Percentiles rank a stretch among this genome's conserved stretches.
These are phyloP conservation scores for Malus domestica DNA, from an alignment of 306 rosid species.

Conservation along the genomic window ASM211411v1 NC_041799.1:13724001-13724500, in stretches of 20 bases:
- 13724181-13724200: constrained; percentile 38
- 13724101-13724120: constrained; percentile 11
- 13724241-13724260: constrained; percentile 63
- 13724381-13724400: constrained; percentile 36
- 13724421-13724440: constrained; percentile 62
- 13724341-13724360: background rate
- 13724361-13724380: constrained; percentile 6
- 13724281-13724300: constrained; percentile 25
- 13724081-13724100: constrained; percentile 6
- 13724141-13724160: constrained; percentile 67
- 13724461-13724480: constrained; percentile 36
- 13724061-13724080: constrained; percentile 30
- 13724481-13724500: constrained; percentile 35
- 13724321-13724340: constrained; percentile 44
- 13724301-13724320: constrained; percentile 12
- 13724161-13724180: constrained; percentile 86
- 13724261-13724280: constrained; percentile 52
- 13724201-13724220: constrained; percentile 35
- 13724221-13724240: constrained; percentile 41
- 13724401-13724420: constrained; percentile 59
- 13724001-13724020: constrained; percentile 30
- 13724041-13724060: constrained; percentile 43
- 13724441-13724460: constrained; percentile 24
- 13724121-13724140: constrained; percentile 60
- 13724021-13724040: constrained; percentile 24